Evolutionary conservation across 2,329 filamentous ascomycete genomes (phyloP), one percentile per base, ranked within the genome.

Genomic region (Arthrobotrys musiformis): DNA sequence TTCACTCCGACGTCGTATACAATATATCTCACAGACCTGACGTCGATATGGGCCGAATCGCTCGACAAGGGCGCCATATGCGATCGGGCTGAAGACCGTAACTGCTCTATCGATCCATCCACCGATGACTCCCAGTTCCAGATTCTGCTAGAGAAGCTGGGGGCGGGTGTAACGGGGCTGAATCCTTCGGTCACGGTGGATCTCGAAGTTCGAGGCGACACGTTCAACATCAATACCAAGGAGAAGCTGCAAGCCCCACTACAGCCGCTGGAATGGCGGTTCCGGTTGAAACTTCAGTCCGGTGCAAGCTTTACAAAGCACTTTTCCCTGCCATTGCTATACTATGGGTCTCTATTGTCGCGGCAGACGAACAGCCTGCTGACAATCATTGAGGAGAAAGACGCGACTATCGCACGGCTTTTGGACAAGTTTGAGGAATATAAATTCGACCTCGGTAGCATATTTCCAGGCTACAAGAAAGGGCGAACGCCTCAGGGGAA

Each of bases 51-150:
- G 92, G 84, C 85, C 26, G 92, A 94, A 83, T 85, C 83, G 7
- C 84, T 93, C 22, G 87, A 89, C 69, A 85, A 88, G 22, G 85
- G 85, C n/a, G 86, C 85, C 9, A 91, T 94, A 70, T 86, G 90
- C 68, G 84, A 86, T 74, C 88, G 91, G 74, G 90, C 89, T 30
- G 85, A 88, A 69, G 84, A 87, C 24, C 86, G 90, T 79, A 87
- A 89, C 80, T 92, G 90, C 15, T 90, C 88, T 77, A 93, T 94
- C 77, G 91, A 94, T 81, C 90, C 92, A 0, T 89, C 87, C 81
- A 89, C 91, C 79, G 90, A 90, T 75, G 85, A 86, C 0, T 87
- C 89, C 61, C 92, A 94, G 81, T 88, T 92, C 83, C 82, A 84
- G 26, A 89, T 90, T 61, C 89, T 94, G 62, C 84, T 94, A 13